Evolutionary conservation across 768 basidiomycete genomes (phyloP).

Genomic region (Trametes cingulata): DNA sequence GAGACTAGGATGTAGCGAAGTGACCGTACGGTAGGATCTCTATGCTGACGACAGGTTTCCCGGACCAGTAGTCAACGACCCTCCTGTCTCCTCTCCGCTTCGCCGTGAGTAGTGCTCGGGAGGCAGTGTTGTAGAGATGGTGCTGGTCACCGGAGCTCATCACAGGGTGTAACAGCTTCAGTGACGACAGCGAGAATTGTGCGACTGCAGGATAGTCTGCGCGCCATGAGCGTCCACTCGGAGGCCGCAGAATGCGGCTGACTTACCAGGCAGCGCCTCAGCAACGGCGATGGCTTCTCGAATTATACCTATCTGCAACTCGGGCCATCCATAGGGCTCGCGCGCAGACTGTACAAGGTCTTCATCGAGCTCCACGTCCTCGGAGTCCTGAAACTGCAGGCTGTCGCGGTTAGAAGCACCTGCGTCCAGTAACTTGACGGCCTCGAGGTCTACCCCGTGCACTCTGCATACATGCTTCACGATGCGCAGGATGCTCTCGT

Average conservation of each 20-base stretch:
- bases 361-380: constrained; percentile 37
- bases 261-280: constrained; percentile 84
- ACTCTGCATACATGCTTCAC: constrained; percentile 74
- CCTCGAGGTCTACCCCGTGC: constrained; percentile 80
- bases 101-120: constrained; percentile 71
- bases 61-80: constrained; percentile 84
- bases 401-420: constrained; percentile 6
- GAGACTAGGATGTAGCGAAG: constrained; percentile 17
- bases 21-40: constrained; percentile 78
- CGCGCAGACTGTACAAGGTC: constrained; percentile 39
- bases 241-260: not conserved
- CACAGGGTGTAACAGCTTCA: constrained; percentile 70
- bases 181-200: constrained; percentile 84
- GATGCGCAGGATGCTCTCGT: constrained; percentile 74
- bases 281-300: constrained; percentile 91
- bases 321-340: constrained; percentile 87
- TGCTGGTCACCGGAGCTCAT: constrained; percentile 78
- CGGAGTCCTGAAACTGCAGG: not conserved
- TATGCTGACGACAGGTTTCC: constrained; percentile 76
- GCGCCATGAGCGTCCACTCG: not conserved
- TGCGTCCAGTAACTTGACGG: constrained; percentile 52
- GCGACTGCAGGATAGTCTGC: constrained; percentile 84
- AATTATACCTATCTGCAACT: constrained; percentile 90
- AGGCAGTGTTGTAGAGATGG: constrained; percentile 71
- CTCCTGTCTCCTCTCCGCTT: constrained; percentile 74